Evolutionary conservation across 192 early-diverging fungal species (phyloP).

Genomic region (Backusella australiensis): DNA sequence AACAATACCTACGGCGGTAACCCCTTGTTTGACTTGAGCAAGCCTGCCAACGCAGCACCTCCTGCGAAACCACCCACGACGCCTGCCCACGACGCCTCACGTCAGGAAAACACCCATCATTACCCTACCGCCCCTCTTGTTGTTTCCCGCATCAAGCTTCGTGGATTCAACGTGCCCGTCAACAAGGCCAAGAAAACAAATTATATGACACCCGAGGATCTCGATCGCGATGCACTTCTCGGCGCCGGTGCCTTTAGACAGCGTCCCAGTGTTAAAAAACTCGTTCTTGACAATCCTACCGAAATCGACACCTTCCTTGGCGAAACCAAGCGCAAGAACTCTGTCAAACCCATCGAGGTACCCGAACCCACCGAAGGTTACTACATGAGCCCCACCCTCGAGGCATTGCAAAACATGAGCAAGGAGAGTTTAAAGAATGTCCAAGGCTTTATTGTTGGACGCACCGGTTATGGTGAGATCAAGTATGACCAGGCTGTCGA

Average conservation of each 20-base stretch:
- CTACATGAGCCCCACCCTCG: conserved; percentile 72
- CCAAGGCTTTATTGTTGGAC: conserved; percentile 71
- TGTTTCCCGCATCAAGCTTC: conserved; percentile 66
- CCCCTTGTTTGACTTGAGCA: conserved; percentile 65
- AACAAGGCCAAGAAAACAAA: conserved; percentile 29
- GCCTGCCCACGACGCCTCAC: conserved; percentile 35
- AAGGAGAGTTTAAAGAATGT: conserved; percentile 70
- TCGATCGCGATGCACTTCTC: conserved; percentile 47
- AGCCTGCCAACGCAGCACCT: conserved; percentile 20
- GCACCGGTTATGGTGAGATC: conserved; percentile 72
- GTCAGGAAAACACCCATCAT: conserved; percentile 72
- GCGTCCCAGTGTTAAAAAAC: neutral
- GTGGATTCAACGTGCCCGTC: conserved; percentile 52
- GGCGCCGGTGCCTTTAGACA: conserved; percentile 56
- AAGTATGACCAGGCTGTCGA: conserved; percentile 81
- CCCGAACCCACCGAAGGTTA: conserved; percentile 55
- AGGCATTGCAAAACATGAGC: conserved; percentile 67
- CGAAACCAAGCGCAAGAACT: neutral
- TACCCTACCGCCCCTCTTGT: conserved; percentile 74
- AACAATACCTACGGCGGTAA: conserved; percentile 85
- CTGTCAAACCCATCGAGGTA: neutral
- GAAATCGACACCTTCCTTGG: neutral
- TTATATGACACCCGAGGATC: conserved; percentile 20
- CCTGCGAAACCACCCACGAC: neutral
- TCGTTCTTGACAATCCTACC: neutral